Percentiles rank a stretch among this genome's conserved stretches.
Evolutionary conservation across 75 land plant species (phyloP).

Genomic region (Pinus tabuliformis): DNA sequence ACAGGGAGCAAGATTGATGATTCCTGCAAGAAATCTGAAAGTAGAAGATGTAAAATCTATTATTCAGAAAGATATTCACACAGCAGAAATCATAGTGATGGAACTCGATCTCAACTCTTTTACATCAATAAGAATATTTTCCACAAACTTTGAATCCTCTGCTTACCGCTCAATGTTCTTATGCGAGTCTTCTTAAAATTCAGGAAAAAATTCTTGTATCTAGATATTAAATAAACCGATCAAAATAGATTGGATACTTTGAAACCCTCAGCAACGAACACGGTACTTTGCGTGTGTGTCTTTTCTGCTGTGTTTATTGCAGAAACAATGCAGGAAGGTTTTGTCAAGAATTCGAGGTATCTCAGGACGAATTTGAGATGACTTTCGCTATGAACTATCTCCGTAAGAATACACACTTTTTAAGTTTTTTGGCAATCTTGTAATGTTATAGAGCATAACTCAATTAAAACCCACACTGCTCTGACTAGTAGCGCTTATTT

Average conservation of each 20-base stretch:
- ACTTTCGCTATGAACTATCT: constrained; percentile 76
- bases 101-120: constrained; percentile 71
- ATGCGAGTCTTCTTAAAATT: constrained; percentile 36
- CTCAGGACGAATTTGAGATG: constrained; percentile 81
- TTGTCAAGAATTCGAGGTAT: constrained; percentile 30
- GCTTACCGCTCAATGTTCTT: constrained; percentile 72
- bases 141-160: constrained; percentile 43
- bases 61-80: constrained; percentile 44
- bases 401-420: constrained; percentile 28
- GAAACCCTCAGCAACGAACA: too few relatives aligned
- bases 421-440: too few relatives aligned
- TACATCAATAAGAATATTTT: constrained; percentile 54
- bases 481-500: neutral
- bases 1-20: constrained; percentile 66
- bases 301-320: neutral
- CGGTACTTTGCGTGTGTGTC: neutral
- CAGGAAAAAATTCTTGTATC: too few relatives aligned
- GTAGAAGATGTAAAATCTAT: constrained; percentile 53
- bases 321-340: constrained; percentile 85
- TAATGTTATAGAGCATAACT: too few relatives aligned
- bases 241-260: too few relatives aligned
- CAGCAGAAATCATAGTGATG: constrained; percentile 44
- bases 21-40: constrained; percentile 72
- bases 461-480: neutral
- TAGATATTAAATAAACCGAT: too few relatives aligned